A percentile compares a stretch with the other conserved stretches of the same genome.
Evolutionary conservation across 257 asterid genomes (phyloP).

Genomic region (Asclepias syriaca): DNA sequence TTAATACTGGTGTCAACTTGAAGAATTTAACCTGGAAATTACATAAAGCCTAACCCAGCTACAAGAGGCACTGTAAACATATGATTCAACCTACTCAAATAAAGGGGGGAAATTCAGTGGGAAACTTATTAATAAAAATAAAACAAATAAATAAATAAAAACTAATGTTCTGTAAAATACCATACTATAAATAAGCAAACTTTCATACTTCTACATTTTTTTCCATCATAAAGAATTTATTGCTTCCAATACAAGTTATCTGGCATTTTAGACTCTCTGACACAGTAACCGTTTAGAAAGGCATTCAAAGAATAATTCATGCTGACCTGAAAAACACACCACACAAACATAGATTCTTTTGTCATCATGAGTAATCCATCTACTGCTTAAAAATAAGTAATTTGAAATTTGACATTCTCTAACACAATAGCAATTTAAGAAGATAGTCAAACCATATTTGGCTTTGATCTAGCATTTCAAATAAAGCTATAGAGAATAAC

Average conservation of each 20-base stretch:
- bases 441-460: background rate
- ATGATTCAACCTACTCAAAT: background rate
- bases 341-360: background rate
- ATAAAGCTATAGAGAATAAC: constrained; percentile 27
- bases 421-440: background rate
- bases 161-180: background rate
- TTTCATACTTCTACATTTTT: background rate
- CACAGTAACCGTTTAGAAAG: background rate
- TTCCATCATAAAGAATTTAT: background rate
- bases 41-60: background rate
- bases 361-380: background rate
- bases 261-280: background rate
- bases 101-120: constrained; percentile 4
- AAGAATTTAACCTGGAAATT: background rate
- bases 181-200: background rate
- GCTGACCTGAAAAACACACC: background rate
- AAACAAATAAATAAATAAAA: background rate
- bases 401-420: background rate
- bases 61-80: background rate
- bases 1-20: background rate
- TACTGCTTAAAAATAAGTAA: background rate
- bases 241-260: background rate
- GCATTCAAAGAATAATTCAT: background rate
- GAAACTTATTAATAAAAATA: no score
- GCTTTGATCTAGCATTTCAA: background rate